These are phyloP conservation scores for Nicotiana benthamiana DNA, from an alignment of 257 asterid species.

Conservation along the genomic window DNA sequence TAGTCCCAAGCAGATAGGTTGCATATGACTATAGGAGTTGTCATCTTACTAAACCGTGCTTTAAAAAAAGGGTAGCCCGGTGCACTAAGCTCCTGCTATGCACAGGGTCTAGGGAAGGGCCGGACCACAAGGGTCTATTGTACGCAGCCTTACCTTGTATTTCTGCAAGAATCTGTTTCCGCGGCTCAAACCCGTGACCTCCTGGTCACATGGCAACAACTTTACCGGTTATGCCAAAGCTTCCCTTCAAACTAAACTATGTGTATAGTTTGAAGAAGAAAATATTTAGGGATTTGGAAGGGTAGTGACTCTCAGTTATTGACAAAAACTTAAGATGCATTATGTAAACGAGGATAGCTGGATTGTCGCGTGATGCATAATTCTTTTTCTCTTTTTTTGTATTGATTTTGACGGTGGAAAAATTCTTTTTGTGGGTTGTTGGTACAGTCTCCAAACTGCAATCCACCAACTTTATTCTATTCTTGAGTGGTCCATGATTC, in stretches of 20 bases:
- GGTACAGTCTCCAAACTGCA: neutral
- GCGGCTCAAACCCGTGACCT: no score
- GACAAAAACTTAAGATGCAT: neutral
- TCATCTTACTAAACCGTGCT: neutral
- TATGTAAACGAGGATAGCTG: neutral
- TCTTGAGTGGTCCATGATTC: neutral
- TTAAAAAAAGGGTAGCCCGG: neutral
- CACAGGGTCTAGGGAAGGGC: no score
- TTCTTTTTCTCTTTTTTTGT: neutral
- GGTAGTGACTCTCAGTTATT: neutral
- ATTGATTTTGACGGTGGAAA: neutral
- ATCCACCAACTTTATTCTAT: neutral
- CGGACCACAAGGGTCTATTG: no score
- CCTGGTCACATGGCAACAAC: no score
- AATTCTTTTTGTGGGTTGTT: neutral
- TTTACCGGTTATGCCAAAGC: no score
- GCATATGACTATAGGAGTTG: neutral
- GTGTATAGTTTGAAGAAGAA: neutral
- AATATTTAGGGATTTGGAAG: neutral
- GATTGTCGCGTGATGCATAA: neutral
- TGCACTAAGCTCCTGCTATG: no score
- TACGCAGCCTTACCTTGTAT: no score
- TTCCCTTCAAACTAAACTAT: no score
- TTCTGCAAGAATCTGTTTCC: no score
- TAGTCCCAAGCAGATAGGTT: neutral